These are phyloP conservation scores for Asterochloris sp. DNA, from an alignment of 139 green algal genomes.

Conservation along the genomic window DNA sequence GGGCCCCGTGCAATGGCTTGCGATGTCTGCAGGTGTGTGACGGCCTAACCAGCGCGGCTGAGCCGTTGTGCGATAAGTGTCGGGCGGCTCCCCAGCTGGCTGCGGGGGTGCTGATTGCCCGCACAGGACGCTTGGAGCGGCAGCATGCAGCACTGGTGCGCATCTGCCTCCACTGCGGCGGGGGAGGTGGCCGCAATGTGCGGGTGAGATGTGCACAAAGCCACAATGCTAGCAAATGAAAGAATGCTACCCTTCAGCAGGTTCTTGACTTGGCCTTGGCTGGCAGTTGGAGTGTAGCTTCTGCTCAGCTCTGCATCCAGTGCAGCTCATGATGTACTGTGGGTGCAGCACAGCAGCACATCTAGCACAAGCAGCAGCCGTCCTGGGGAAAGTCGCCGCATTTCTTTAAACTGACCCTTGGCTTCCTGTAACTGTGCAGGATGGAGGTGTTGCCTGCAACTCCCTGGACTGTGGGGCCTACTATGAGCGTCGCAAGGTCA, in stretches of 20 bases:
- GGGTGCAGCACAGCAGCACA: too few species aligned
- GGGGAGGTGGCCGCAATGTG: constrained; percentile 43
- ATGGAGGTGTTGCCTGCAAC: constrained; percentile 73
- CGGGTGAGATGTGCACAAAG: too few species aligned
- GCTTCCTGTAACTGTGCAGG: not conserved
- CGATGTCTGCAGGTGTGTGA: constrained; percentile 65
- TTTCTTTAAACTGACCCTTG: too few species aligned
- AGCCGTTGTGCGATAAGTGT: constrained; percentile 71
- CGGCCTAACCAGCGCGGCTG: constrained; percentile 57
- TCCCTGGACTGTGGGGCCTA: constrained; percentile 89
- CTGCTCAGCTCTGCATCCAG: too few species aligned
- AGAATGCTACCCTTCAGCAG: too few species aligned
- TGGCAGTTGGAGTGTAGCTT: too few species aligned
- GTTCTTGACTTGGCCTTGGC: too few species aligned
- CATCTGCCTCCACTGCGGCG: constrained; percentile 76
- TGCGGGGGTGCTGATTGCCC: constrained; percentile 44
- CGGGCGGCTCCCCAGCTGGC: constrained; percentile 42
- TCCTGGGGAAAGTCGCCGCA: not conserved
- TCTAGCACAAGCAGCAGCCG: too few species aligned
- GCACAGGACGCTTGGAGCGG: constrained; percentile 47
- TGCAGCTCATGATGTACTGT: not conserved
- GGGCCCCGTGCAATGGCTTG: too few species aligned
- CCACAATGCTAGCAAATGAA: too few species aligned
- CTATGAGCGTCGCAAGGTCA: constrained; percentile 83
- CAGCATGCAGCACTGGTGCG: constrained; percentile 60